Base-by-base conservation (phyloP, 177 flowering plant genomes). In the Vitis hybrid region DNA sequence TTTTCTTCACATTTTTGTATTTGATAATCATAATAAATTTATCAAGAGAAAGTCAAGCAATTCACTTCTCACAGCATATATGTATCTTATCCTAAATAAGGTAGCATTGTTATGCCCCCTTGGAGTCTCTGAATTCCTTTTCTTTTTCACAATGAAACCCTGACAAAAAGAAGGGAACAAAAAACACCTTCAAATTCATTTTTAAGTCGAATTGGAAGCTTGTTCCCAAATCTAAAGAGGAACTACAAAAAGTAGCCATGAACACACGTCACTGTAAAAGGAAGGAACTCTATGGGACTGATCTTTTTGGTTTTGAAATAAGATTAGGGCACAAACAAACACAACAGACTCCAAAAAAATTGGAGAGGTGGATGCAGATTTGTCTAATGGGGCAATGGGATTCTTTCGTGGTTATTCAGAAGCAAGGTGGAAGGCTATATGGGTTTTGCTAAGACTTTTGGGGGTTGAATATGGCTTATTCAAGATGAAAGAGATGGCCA, bases 391-490 rank as follows among this genome's bases (percentile, higher is more conserved):
- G 65, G 51, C 62, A 5, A 64, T 63, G 52, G 19, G 61, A 23
- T 62, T 49, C 58, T 70, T 58, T 67, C 21, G n/a, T 32, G 57
- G 60, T 81, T 80, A 82, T 82, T 86, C 6, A 45, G 67, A 64
- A 71, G 71, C 62, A 65, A 71, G 58, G 74, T 34, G 74, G 72
- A 67, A 60, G 73, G 66, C 75, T 70, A 50, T 72, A 67, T 50
- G 67, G 60, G 78, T 60, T 80, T 67, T 78, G 78, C 72, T 77
- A 67, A 71, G 66, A 59, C 69, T 75, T 71, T 70, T 34, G 34
- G 58, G 58, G 75, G 67, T 61, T 74, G 82, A 72, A 68, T 72
- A 80, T 76, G 74, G 68, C 80, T 85, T 81, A 83, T 85, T 85
- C 70, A 64, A 80, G 66, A 64, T 65, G 70, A 79, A 65, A 76